Conservation (phyloP, 768 basidiomycete species). For the Tulasnella calospora region DNA sequence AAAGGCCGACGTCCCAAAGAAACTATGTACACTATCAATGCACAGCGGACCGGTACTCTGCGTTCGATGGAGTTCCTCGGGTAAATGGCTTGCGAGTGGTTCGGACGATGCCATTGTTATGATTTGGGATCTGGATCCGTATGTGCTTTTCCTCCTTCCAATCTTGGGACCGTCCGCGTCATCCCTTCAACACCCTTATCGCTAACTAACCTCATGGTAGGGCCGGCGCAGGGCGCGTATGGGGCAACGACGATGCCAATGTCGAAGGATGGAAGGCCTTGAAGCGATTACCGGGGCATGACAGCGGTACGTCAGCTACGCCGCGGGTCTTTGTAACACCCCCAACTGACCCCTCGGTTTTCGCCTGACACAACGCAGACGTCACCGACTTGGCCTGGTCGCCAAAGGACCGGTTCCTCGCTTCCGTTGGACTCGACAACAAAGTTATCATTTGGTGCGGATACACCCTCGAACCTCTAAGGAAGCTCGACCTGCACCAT, state of each 20-base stretch:
- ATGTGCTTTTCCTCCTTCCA: slow-evolving; percentile 39
- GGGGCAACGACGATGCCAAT: slow-evolving; percentile 93
- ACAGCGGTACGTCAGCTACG: slow-evolving; percentile 61
- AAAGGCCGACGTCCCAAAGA: slow-evolving; percentile 72
- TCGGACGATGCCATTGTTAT: slow-evolving; percentile 94
- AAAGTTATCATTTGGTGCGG: slow-evolving; percentile 93
- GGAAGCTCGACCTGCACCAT: slow-evolving; percentile 80
- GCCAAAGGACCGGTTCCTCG: slow-evolving; percentile 84
- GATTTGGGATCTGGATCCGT: slow-evolving; percentile 98
- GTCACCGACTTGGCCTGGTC: slow-evolving; percentile 96
- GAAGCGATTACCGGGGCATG: slow-evolving; percentile 87
- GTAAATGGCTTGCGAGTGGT: slow-evolving; percentile 90
- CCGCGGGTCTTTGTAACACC: background rate
- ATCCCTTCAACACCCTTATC: background rate
- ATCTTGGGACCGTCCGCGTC: background rate
- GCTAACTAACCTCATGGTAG: slow-evolving; percentile 38
- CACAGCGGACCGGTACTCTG: slow-evolving; percentile 88
- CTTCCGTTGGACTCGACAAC: slow-evolving; percentile 90
- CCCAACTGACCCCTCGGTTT: background rate
- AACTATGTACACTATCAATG: slow-evolving; percentile 84
- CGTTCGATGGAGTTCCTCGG: slow-evolving; percentile 90
- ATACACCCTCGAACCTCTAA: slow-evolving; percentile 76
- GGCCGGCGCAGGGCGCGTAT: slow-evolving; percentile 76
- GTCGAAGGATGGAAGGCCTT: slow-evolving; percentile 96
- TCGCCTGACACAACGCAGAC: slow-evolving; percentile 46